Conservation (phyloP, 1,284 basidiomycete genomes). For the Ustilago bromivora region DNA sequence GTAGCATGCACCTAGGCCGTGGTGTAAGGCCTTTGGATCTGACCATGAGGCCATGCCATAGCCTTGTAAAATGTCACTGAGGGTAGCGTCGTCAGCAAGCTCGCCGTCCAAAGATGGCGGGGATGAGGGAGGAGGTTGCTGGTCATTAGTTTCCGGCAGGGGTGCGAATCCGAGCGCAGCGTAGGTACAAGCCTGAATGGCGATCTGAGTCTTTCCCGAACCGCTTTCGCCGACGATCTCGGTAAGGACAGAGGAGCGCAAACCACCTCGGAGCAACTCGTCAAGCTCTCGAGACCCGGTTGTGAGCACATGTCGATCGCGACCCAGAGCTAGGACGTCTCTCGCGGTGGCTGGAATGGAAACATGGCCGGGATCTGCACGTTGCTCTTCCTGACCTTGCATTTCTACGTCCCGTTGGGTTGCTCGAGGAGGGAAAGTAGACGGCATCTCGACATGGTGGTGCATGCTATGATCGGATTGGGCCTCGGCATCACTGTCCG, state of each 20-base stretch:
- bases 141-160: not conserved
- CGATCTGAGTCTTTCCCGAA: constrained; percentile 62
- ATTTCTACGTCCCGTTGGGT: not conserved
- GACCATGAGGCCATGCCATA: constrained; percentile 15
- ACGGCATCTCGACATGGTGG: constrained; percentile 25
- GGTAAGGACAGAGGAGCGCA: constrained; percentile 41
- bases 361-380: not conserved
- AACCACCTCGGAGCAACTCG: constrained; percentile 47
- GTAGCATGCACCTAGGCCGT: constrained; percentile 25
- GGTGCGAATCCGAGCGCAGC: constrained; percentile 45
- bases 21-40: not conserved
- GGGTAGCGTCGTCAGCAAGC: not conserved
- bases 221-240: constrained; percentile 63
- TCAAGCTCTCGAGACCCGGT: constrained; percentile 47
- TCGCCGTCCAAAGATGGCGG: not conserved
- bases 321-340: constrained; percentile 28
- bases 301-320: constrained; percentile 23
- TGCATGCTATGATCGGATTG: constrained; percentile 14
- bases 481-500: constrained; percentile 11
- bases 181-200: constrained; percentile 46
- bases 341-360: not conserved
- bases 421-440: constrained; percentile 10
- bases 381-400: not conserved
- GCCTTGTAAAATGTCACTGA: constrained; percentile 20
- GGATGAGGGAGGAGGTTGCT: not conserved